Percentiles rank a stretch among this genome's conserved stretches.
Evolutionary conservation across 2,329 filamentous ascomycete species (phyloP).

Genomic region (Monosporascus sp.): DNA sequence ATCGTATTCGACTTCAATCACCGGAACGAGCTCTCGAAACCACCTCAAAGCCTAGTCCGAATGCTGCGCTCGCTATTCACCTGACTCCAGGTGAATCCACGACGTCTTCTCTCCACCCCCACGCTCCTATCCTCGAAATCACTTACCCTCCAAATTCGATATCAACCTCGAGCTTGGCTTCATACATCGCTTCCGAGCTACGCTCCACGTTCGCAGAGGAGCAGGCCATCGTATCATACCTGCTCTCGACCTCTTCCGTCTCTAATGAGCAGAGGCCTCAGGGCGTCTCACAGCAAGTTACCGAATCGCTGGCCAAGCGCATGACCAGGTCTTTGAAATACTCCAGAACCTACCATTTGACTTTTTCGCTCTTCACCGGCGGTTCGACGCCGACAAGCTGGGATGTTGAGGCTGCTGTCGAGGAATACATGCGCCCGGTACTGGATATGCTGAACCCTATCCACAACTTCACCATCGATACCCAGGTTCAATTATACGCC

Average conservation of each 20-base stretch:
- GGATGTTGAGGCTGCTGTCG: conserved; percentile 81
- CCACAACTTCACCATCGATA: conserved; percentile 93
- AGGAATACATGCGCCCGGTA: conserved; percentile 76
- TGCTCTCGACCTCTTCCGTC: conserved; percentile 57
- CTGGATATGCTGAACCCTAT: conserved; percentile 75
- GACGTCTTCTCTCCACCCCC: conserved; percentile 61
- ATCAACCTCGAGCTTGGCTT: conserved; percentile 65
- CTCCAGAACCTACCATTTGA: conserved; percentile 88
- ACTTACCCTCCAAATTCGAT: conserved; percentile 68
- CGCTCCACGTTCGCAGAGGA: conserved; percentile 81
- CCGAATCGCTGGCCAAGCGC: conserved; percentile 59
- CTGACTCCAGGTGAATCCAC: conserved; percentile 59
- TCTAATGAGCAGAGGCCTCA: conserved; percentile 43
- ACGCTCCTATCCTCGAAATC: conserved; percentile 68
- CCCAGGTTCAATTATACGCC: conserved; percentile 94
- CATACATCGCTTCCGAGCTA: conserved; percentile 73
- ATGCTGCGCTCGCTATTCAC: conserved; percentile 64
- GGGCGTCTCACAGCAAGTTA: conserved; percentile 44
- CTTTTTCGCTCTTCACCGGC: conserved; percentile 89
- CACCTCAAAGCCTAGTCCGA: conserved; percentile 26
- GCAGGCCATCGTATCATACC: conserved; percentile 75
- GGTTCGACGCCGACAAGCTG: conserved; percentile 75
- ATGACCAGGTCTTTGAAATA: conserved; percentile 86
- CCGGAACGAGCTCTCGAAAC: conserved; percentile 32
- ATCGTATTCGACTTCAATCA: conserved; percentile 72